Evolutionary conservation across 2,329 filamentous ascomycete species (phyloP), one percentile per base, ranked within the genome.

Genomic region (Exophiala viscosa): DNA sequence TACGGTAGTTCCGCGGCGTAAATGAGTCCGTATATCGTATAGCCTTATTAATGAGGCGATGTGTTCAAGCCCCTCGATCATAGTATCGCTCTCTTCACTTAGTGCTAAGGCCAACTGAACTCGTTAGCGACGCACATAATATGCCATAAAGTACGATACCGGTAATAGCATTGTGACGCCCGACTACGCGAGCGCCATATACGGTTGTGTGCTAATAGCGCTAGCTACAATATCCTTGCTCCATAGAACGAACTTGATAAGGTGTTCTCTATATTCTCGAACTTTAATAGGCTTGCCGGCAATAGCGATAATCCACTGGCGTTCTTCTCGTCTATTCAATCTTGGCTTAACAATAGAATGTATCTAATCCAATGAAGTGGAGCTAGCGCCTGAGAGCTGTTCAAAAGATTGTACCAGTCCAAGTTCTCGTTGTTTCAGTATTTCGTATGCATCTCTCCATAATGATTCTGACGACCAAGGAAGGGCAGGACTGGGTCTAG

Each of bases 181-280:
- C 1, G 63, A 59, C 64, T 63, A 65, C 23, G 61, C 64, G 38
- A 66, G 36, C 15, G 61, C 60, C 9, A 61, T 54, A 42, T 62
- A 59, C 10, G 62, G 63, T 40, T 65, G 62, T 15, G 42, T 45
- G 20, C 49, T 64, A 10, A 64, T 18, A 13, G 59, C 59, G 5
- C 41, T 15, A 20, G 60, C 60, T 35, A 65, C 51, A 28, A 65
- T 56, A 3, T 38, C 31, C 35, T 65, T 55, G n/a, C 57, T 55
- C 58, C 56, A 65, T 7, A 59, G 20, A n/a, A 62, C 42, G 38
- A 64, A 58, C 45, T 63, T 63, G 7, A 47, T 48, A 2, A 65
- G 35, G 17, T 52, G 59, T 48, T 65, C 61, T 18, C 48, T 55
- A 45, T 63, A 58, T 42, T 56, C 46, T 5, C 58, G 49, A 28